These are phyloP conservation scores for Annulohypoxylon stygium DNA, from an alignment of 495 filamentous ascomycete species.

Conservation along the genomic window DNA sequence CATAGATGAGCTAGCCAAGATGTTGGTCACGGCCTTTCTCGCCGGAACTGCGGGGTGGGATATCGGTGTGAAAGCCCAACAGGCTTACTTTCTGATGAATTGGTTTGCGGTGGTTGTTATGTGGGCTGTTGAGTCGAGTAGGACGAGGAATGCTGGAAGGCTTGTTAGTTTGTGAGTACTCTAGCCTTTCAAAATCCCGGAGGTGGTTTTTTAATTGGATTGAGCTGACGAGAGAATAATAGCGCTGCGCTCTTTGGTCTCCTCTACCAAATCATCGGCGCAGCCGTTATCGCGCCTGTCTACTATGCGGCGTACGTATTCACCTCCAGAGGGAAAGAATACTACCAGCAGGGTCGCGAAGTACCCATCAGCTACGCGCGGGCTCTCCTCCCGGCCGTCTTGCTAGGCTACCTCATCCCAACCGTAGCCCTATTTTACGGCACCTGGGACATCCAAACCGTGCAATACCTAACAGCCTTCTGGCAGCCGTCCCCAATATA, in stretches of 20 bases:
- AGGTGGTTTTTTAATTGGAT: neutral
- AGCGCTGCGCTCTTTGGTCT: constrained; percentile 47
- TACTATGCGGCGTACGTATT: constrained; percentile 54
- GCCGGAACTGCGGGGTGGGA: constrained; percentile 41
- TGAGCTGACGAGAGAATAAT: neutral
- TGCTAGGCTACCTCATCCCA: constrained; percentile 54
- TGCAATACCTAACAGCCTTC: constrained; percentile 50
- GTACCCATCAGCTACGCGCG: constrained; percentile 45
- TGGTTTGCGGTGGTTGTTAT: constrained; percentile 49
- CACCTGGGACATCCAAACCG: constrained; percentile 41
- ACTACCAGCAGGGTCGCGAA: constrained; percentile 49
- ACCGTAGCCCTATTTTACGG: constrained; percentile 51
- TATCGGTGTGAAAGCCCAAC: constrained; percentile 34
- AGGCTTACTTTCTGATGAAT: constrained; percentile 46
- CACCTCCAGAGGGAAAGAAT: constrained; percentile 41
- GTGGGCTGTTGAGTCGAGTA: constrained; percentile 51
- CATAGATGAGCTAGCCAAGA: constrained; percentile 35
- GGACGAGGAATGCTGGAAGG: constrained; percentile 42
- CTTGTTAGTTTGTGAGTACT: constrained; percentile 52
- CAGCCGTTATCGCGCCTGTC: constrained; percentile 54
- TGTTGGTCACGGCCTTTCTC: constrained; percentile 47
- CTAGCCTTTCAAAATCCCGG: too few species aligned
- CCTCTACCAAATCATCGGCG: constrained; percentile 52
- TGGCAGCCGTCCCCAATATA: constrained; percentile 57
- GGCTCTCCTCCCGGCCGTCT: constrained; percentile 52